A percentile compares a stretch with the other conserved stretches of the same genome.
Evolutionary conservation across 2,329 filamentous ascomycete species (phyloP).

Genomic region (Rasamsonia emersonii): DNA sequence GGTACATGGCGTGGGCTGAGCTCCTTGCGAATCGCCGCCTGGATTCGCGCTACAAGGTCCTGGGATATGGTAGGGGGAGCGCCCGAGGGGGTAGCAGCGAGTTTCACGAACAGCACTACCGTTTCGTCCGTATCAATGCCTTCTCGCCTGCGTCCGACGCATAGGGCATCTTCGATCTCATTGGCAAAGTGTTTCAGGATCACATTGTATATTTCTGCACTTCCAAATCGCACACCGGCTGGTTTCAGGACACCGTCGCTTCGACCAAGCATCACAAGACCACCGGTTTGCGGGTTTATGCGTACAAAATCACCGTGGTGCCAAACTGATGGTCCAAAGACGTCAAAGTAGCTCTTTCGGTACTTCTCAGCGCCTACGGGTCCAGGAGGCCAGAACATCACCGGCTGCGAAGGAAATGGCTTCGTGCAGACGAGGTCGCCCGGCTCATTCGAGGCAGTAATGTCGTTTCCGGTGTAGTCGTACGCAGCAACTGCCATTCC

Average conservation of each 20-base stretch:
- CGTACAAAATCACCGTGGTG: conserved; percentile 90
- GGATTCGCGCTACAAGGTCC: conserved; percentile 56
- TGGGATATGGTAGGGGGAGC: conserved; percentile 41
- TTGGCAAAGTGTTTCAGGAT: conserved; percentile 70
- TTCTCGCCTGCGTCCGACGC: conserved; percentile 66
- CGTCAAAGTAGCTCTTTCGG: conserved; percentile 75
- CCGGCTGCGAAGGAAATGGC: conserved; percentile 84
- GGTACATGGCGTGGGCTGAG: conserved; percentile 87
- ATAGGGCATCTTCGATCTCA: conserved; percentile 77
- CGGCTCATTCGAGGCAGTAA: conserved; percentile 56
- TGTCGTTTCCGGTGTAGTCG: conserved; percentile 50
- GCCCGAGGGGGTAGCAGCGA: conserved; percentile 38
- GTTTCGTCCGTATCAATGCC: conserved; percentile 70
- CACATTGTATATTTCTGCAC: conserved; percentile 94
- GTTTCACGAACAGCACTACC: conserved; percentile 80
- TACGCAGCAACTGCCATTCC: conserved; percentile 64
- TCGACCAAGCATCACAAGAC: conserved; percentile 81
- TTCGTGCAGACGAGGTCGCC: conserved; percentile 82
- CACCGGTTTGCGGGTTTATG: conserved; percentile 61
- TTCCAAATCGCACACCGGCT: conserved; percentile 81
- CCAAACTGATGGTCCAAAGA: conserved; percentile 64
- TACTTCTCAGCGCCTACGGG: conserved; percentile 66
- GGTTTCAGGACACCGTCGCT: conserved; percentile 93
- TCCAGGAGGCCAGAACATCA: conserved; percentile 71
- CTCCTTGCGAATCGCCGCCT: conserved; percentile 61